Conservation (phyloP, 176 grass and related monocot genomes). For the Dactylis glomerata region DNA sequence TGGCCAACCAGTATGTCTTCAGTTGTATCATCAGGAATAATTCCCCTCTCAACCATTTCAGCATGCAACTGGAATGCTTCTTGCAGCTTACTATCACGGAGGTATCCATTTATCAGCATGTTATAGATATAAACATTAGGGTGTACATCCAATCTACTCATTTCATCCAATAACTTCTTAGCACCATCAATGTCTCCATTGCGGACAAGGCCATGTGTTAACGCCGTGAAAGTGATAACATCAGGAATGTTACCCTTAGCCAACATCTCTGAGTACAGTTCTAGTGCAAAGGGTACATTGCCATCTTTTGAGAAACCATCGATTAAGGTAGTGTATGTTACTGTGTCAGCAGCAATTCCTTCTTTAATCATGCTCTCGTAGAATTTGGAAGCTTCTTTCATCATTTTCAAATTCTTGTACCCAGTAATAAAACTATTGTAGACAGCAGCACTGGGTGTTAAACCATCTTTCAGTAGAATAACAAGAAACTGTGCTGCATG, state of each 20-base stretch:
- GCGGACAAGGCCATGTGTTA: slow-evolving; percentile 67
- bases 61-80: slow-evolving; percentile 79
- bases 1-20: slow-evolving; percentile 52
- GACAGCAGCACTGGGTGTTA: slow-evolving; percentile 46
- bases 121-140: slow-evolving; percentile 75
- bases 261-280: slow-evolving; percentile 74
- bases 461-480: slow-evolving; percentile 60
- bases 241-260: slow-evolving; percentile 64
- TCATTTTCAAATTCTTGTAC: slow-evolving; percentile 68
- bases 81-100: slow-evolving; percentile 58
- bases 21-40: slow-evolving; percentile 65
- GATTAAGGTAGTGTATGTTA: slow-evolving; percentile 77
- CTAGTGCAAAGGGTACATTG: slow-evolving; percentile 54
- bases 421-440: slow-evolving; percentile 82
- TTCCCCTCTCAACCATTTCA: slow-evolving; percentile 75
- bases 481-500: slow-evolving; percentile 53
- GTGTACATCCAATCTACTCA: slow-evolving; percentile 50
- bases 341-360: slow-evolving; percentile 59
- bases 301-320: slow-evolving; percentile 74
- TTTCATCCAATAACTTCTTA: slow-evolving; percentile 68
- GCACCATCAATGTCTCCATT: slow-evolving; percentile 70
- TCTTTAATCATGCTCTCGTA: slow-evolving; percentile 56
- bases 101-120: slow-evolving; percentile 71
- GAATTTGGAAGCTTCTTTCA: slow-evolving; percentile 52
- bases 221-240: slow-evolving; percentile 60